phyloP scores from a whole-genome alignment of 176 grass and related monocot species.

The Echinochloa phyllopogon region DNA sequence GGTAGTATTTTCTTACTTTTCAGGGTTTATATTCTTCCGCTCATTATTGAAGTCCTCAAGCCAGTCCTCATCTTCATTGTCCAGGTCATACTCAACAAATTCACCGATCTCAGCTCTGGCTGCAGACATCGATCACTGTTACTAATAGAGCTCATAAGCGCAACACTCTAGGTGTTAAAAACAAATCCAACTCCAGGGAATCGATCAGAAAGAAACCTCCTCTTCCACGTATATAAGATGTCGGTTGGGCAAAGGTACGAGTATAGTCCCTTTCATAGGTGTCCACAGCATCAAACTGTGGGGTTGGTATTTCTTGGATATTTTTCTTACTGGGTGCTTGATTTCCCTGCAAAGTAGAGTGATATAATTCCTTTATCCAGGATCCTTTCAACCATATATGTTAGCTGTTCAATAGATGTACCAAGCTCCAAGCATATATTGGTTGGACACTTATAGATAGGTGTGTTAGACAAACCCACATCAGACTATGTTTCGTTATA shows the following conservation, averaged over 20 bases:
- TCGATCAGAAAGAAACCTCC: slow-evolving; percentile 68
- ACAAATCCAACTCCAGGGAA: slow-evolving; percentile 26
- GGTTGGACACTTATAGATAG: not conserved
- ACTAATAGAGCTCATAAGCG: slow-evolving; percentile 41
- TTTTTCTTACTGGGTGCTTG: slow-evolving; percentile 71
- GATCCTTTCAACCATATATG: not conserved
- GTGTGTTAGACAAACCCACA: not conserved
- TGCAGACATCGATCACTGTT: slow-evolving; percentile 53
- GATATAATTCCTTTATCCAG: slow-evolving; percentile 15
- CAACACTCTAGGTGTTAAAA: slow-evolving; percentile 8
- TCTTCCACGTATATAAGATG: slow-evolving; percentile 90
- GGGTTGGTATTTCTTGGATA: slow-evolving; percentile 93
- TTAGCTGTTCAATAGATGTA: not conserved
- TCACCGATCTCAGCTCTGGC: slow-evolving; percentile 92
- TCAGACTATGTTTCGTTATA: not conserved
- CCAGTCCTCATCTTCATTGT: slow-evolving; percentile 98
- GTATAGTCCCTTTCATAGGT: slow-evolving; percentile 99
- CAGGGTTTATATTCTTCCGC: slow-evolving; percentile 73
- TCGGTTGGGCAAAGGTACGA: slow-evolving; percentile 87
- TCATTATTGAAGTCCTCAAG: slow-evolving; percentile 93
- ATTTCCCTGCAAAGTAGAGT: slow-evolving; percentile 56
- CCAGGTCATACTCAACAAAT: slow-evolving; percentile 96
- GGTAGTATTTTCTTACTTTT: slow-evolving; percentile 78
- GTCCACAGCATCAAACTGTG: slow-evolving; percentile 80
- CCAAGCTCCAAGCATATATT: not conserved